phyloP scores from a whole-genome alignment of 257 asterid genomes.

The Phtheirospermum japonicum region DNA sequence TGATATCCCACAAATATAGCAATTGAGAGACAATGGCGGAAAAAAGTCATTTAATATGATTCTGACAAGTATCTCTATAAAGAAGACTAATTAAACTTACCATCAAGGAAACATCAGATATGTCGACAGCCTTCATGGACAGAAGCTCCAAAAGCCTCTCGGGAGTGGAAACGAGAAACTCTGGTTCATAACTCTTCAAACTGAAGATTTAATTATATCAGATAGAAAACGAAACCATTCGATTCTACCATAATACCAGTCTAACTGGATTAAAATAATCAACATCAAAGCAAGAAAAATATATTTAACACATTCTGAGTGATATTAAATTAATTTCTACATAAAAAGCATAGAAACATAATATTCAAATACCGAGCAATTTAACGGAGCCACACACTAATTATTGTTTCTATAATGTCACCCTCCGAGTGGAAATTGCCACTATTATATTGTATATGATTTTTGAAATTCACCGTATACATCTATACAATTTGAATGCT shows the following conservation, averaged over 20 bases:
- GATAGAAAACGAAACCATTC: conserved; percentile 17
- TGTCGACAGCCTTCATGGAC: conserved; percentile 51
- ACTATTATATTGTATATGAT: no score
- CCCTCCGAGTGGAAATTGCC: no score
- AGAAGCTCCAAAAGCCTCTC: conserved; percentile 71
- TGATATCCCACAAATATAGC: no score
- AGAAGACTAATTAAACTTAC: conserved; percentile 35
- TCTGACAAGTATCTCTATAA: not conserved
- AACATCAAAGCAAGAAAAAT: not conserved
- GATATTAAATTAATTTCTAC: no score
- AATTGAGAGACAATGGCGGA: not conserved
- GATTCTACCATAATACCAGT: not conserved
- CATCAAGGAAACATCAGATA: conserved; percentile 66
- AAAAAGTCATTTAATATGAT: not conserved
- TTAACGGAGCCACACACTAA: no score
- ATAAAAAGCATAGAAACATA: no score
- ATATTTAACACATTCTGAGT: no score
- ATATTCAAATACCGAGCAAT: no score
- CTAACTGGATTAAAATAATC: not conserved
- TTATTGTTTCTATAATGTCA: no score
- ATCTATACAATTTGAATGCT: no score
- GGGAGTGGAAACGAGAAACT: conserved; percentile 75
- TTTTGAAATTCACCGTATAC: no score
- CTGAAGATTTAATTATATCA: conserved; percentile 35
- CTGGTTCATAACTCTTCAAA: conserved; percentile 70